Conservation (phyloP, 495 filamentous ascomycete genomes). For the Aspergillus olivimuriae region DNA sequence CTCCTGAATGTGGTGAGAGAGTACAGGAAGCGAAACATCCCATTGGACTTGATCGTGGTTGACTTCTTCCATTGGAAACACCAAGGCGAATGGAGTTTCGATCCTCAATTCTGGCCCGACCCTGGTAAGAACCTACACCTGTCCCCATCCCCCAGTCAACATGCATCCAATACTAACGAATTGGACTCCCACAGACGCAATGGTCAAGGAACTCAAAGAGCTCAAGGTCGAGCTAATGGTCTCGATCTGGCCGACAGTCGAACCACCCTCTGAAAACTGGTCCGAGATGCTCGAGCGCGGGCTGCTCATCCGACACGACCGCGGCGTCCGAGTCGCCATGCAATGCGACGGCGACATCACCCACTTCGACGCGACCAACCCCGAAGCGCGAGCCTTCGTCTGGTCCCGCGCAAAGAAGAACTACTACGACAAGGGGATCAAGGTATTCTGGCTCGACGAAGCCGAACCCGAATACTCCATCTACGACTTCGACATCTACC, state of each 20-base stretch:
- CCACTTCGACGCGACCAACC: slow-evolving; percentile 52
- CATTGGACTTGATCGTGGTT: slow-evolving; percentile 51
- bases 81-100: slow-evolving; percentile 56
- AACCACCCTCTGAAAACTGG: slow-evolving; percentile 45
- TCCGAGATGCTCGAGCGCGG: slow-evolving; percentile 49
- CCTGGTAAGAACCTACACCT: slow-evolving; percentile 25
- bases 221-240: slow-evolving; percentile 53
- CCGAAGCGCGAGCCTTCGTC: slow-evolving; percentile 42
- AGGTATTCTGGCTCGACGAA: slow-evolving; percentile 56
- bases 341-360: slow-evolving; percentile 47
- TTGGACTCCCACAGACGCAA: slow-evolving; percentile 39
- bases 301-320: slow-evolving; percentile 46
- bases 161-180: too few species aligned
- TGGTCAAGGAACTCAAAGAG: slow-evolving; percentile 47
- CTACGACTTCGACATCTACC: slow-evolving; percentile 55
- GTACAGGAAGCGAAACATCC: slow-evolving; percentile 42
- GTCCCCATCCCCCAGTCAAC: too few species aligned
- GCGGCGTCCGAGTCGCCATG: slow-evolving; percentile 46
- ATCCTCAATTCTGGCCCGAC: slow-evolving; percentile 52
- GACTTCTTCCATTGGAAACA: slow-evolving; percentile 57
- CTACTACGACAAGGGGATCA: slow-evolving; percentile 53
- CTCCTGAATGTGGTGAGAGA: slow-evolving; percentile 47
- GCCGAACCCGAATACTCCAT: slow-evolving; percentile 53
- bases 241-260: slow-evolving; percentile 55
- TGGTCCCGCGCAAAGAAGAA: slow-evolving; percentile 49